phyloP scores from a whole-genome alignment of 1,284 basidiomycete genomes.

The Lentinula novae-zelandiae region DNA sequence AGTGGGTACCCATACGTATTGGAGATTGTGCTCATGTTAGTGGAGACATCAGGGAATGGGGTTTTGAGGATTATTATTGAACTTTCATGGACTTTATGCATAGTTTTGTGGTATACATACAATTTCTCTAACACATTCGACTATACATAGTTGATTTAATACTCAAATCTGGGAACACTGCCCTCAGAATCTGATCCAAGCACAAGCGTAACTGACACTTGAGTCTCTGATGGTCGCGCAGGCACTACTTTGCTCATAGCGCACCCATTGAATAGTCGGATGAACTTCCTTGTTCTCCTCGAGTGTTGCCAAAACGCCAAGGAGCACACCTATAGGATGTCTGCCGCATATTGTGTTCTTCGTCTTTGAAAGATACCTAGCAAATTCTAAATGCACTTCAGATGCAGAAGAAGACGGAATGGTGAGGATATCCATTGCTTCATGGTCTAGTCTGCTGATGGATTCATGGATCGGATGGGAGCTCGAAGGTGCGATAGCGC shows the following conservation, averaged over 20 bases:
- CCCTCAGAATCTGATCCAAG: conserved; percentile 58
- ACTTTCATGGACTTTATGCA: neutral
- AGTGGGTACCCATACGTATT: conserved; percentile 44
- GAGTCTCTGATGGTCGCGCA: conserved; percentile 72
- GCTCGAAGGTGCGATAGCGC: conserved; percentile 33
- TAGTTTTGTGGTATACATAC: neutral
- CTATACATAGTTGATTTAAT: no score
- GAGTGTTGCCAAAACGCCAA: conserved; percentile 70
- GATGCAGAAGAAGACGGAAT: conserved; percentile 48
- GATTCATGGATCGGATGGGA: conserved; percentile 64
- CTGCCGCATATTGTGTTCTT: conserved; percentile 97
- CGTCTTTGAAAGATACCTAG: conserved; percentile 74
- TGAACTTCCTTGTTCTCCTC: conserved; percentile 42
- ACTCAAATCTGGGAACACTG: neutral
- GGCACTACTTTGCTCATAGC: conserved; percentile 89
- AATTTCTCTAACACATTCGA: neutral
- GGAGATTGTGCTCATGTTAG: conserved; percentile 58
- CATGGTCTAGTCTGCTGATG: conserved; percentile 73
- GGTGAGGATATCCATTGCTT: conserved; percentile 74
- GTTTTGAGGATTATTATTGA: conserved; percentile 62
- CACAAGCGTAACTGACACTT: conserved; percentile 96
- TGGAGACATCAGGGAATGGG: conserved; percentile 72
- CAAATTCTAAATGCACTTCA: conserved; percentile 62
- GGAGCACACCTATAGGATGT: conserved; percentile 91
- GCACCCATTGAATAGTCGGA: conserved; percentile 68